phyloP scores from a whole-genome alignment of 2,329 filamentous ascomycete genomes.

The Pseudocercospora eumusae region DNA sequence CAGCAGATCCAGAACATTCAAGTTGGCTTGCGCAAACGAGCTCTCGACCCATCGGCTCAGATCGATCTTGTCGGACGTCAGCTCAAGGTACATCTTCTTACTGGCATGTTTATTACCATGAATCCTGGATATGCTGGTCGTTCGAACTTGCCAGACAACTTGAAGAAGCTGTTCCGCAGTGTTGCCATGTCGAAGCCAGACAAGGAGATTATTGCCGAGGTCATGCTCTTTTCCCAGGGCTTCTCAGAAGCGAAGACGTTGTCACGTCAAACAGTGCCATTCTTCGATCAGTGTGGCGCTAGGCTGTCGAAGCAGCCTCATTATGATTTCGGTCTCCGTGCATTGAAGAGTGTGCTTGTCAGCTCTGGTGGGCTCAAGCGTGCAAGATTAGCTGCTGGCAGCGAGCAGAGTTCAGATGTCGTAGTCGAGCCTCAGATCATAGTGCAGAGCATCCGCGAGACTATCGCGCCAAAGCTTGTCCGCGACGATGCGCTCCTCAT shows the following conservation, averaged over 20 bases:
- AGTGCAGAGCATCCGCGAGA: conserved; percentile 96
- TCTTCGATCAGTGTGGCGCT: conserved; percentile 87
- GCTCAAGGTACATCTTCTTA: conserved; percentile 84
- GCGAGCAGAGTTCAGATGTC: conserved; percentile 60
- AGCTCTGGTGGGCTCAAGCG: conserved; percentile 97
- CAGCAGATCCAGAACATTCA: conserved; percentile 99
- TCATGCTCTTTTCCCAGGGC: conserved; percentile 99
- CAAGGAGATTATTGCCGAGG: conserved; percentile 98
- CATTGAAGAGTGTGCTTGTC: conserved; percentile 95
- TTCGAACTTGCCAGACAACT: conserved; percentile 95
- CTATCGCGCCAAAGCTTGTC: conserved; percentile 95
- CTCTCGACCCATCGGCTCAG: conserved; percentile 77
- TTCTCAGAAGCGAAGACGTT: conserved; percentile 95
- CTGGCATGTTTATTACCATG: conserved; percentile 99
- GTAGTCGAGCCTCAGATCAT: conserved; percentile 94
- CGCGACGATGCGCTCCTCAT: conserved; percentile 88
- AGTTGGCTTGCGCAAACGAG: conserved; percentile 83
- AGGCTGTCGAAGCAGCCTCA: conserved; percentile 93
- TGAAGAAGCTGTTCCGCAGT: conserved; percentile 99
- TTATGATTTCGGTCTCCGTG: conserved; percentile 97
- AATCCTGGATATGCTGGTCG: conserved; percentile 98
- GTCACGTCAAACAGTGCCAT: conserved; percentile 93
- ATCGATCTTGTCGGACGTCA: conserved; percentile 94
- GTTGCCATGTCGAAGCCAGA: conserved; percentile 99
- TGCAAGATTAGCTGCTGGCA: conserved; percentile 65